Evolutionary conservation across 2,329 filamentous ascomycete species (phyloP).

Genomic region (Calycina marina): DNA sequence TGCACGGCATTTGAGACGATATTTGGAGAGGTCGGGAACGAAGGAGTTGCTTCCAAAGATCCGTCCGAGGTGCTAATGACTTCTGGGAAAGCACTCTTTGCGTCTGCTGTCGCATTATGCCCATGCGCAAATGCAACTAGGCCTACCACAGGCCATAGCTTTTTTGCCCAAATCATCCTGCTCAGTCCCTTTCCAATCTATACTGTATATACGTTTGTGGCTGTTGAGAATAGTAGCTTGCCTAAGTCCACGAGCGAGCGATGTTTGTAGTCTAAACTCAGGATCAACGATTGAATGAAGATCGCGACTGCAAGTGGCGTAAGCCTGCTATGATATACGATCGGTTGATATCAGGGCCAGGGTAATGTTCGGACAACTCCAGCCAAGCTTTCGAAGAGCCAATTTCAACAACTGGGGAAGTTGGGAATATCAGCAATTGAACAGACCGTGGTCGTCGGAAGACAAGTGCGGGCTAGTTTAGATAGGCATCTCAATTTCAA

Average conservation of each 20-base stretch:
- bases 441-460: no score
- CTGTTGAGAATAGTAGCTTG: slow-evolving; percentile 10
- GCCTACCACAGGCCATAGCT: slow-evolving; percentile 8
- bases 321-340: slow-evolving; percentile 11
- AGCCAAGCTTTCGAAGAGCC: no score
- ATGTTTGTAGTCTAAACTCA: slow-evolving; percentile 10
- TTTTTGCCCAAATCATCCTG: slow-evolving; percentile 10
- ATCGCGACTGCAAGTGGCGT: slow-evolving; percentile 10
- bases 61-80: no score
- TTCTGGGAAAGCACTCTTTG: no score
- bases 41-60: no score
- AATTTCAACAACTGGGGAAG: no score
- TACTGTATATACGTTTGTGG: no score
- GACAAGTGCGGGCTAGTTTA: no score
- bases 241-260: slow-evolving; percentile 16
- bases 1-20: not conserved
- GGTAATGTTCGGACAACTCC: slow-evolving; percentile 10
- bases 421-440: no score
- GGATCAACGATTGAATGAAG: slow-evolving; percentile 13
- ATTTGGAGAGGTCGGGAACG: no score
- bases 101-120: slow-evolving; percentile 4
- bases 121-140: slow-evolving; percentile 10
- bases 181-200: slow-evolving; percentile 1
- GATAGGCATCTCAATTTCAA: no score
- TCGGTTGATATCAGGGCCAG: slow-evolving; percentile 8